phyloP scores from a whole-genome alignment of 106 monocot species.

The Allium fistulosum region DNA sequence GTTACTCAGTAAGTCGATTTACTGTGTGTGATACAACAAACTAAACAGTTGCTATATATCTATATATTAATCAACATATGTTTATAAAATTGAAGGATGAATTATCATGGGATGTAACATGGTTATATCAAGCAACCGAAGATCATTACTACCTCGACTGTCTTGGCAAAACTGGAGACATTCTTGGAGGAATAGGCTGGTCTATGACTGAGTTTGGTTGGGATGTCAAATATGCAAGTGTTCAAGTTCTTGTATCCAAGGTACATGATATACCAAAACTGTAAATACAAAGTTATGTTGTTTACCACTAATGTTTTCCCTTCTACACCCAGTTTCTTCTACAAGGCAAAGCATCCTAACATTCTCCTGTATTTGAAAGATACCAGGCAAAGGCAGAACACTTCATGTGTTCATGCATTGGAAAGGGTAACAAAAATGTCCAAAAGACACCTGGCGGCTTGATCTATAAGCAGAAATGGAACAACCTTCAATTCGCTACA shows the following conservation, averaged over 20 bases:
- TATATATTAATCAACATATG: neutral
- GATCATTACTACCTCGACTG: slow-evolving; percentile 72
- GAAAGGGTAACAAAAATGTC: neutral
- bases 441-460: slow-evolving; percentile 9
- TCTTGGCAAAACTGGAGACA: slow-evolving; percentile 55
- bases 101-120: slow-evolving; percentile 82
- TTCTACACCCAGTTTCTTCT: neutral
- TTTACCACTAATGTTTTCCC: too few species aligned
- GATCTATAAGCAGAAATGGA: too few species aligned
- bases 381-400: neutral
- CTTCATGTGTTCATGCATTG: neutral
- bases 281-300: too few species aligned
- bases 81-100: slow-evolving; percentile 35
- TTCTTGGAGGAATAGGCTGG: slow-evolving; percentile 11
- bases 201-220: slow-evolving; percentile 26
- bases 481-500: too few species aligned
- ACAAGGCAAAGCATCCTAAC: neutral
- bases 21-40: neutral
- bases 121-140: slow-evolving; percentile 77
- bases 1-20: slow-evolving; percentile 56
- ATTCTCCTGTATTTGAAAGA: neutral
- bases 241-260: slow-evolving; percentile 78
- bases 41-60: neutral
- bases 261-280: slow-evolving; percentile 3
- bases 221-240: slow-evolving; percentile 96